Evolutionary conservation across 2,329 filamentous ascomycete genomes (phyloP), one percentile per base, ranked within the genome.

Genomic region (Xenoacremonium recifei): DNA sequence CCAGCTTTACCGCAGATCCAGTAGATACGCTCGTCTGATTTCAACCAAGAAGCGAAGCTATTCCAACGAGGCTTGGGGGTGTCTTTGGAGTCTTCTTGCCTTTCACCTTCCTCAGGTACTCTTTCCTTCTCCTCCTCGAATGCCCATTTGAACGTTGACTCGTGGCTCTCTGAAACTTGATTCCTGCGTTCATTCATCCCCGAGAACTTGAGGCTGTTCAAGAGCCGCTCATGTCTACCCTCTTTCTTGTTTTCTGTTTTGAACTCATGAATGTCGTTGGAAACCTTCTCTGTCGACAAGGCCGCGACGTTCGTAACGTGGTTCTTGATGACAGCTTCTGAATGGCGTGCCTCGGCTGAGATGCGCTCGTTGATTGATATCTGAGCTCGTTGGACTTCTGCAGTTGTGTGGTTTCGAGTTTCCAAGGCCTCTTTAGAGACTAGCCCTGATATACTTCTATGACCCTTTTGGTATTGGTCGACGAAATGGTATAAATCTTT

Each of bases 1-100:
- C 32, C 32, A 12, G 32, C 16, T 20, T 34, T 34, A 18, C 32
- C 32, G 32, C 32, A 19, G n/a, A 34, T 34, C 32, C 32, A 34
- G 20, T 34, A 34, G 16, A 34, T 34, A 15, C 16, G 32, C 16
- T 15, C 17, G 16, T 34, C n/a, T 6, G 32, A 34, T 10, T 19
- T 34, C 32, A 34, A n/a, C 32, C 32, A 34, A 5, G 15, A 9
- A 19, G 32, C 16, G 20, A 34, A 34, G 16, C 32, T 34, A 19
- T 34, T 18, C 32, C 32, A 34, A 6, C 15, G 32, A 18, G 15
- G 9, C 17, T n/a, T 19, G 16, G 15, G 17, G 29, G 12, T 15
- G 29, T 15, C 6, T 31, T 9, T 31, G 7, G 6, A 15, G 13
- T 11, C 6, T 15, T 31, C 7, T 15, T 15, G 13, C 29, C n/a